Evolutionary conservation across 2,329 filamentous ascomycete genomes (phyloP).

Genomic region (Alternaria sp.): DNA sequence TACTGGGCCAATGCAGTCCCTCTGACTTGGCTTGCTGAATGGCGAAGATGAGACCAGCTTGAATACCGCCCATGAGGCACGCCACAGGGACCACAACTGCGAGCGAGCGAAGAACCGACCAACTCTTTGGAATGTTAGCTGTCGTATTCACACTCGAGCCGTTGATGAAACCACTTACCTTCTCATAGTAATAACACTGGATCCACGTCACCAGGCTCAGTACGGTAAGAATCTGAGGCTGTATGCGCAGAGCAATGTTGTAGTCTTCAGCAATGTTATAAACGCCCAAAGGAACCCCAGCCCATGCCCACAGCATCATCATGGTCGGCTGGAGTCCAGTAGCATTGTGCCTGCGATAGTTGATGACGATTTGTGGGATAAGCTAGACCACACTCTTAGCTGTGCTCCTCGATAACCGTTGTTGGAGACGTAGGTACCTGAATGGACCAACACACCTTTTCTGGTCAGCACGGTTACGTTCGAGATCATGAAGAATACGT

Average conservation of each 20-base stretch:
- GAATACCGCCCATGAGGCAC: constrained; percentile 63
- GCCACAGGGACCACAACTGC: constrained; percentile 60
- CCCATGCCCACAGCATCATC: constrained; percentile 75
- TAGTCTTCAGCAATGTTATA: constrained; percentile 63
- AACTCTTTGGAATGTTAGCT: constrained; percentile 51
- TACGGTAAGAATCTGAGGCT: constrained; percentile 62
- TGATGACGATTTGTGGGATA: constrained; percentile 72
- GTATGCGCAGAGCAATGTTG: constrained; percentile 61
- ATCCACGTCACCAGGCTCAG: constrained; percentile 62
- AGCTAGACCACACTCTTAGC: constrained; percentile 53
- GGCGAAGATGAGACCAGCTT: constrained; percentile 66
- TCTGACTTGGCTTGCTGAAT: constrained; percentile 53
- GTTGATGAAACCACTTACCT: constrained; percentile 18
- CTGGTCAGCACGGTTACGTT: constrained; percentile 8
- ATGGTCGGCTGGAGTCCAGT: constrained; percentile 70
- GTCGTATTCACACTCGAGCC: no score
- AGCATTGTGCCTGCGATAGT: constrained; percentile 70
- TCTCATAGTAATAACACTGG: constrained; percentile 63
- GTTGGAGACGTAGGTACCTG: constrained; percentile 52
- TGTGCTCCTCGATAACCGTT: neutral
- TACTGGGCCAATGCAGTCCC: constrained; percentile 65
- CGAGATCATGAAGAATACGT: constrained; percentile 15
- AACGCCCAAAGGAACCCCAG: constrained; percentile 70
- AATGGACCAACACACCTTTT: constrained; percentile 67
- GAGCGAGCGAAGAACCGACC: constrained; percentile 58